Percentiles rank a stretch among this genome's conserved stretches.
phyloP scores from a whole-genome alignment of 2,329 filamentous ascomycete species.

The Cladosporium sp. region DNA sequence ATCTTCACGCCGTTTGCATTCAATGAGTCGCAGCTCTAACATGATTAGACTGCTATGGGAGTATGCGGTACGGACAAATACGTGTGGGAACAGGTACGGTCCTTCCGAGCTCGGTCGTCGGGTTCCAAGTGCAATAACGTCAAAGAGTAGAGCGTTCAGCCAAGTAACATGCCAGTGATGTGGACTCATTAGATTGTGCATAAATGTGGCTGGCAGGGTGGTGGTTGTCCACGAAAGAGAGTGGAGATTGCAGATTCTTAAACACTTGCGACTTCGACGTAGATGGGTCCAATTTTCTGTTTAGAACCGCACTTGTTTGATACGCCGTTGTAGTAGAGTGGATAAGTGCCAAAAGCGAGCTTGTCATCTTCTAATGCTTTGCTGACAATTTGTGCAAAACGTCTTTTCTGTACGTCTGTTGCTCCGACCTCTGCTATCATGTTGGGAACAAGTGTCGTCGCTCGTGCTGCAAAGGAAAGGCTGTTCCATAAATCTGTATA shows the following conservation, averaged over 20 bases:
- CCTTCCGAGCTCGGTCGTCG: background rate
- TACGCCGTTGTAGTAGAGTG: background rate
- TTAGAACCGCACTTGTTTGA: background rate
- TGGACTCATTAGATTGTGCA: background rate
- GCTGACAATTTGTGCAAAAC: background rate
- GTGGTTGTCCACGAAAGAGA: background rate
- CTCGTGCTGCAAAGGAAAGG: background rate
- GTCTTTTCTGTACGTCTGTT: background rate
- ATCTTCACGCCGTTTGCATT: background rate
- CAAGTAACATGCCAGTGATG: background rate
- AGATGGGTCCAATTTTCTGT: background rate
- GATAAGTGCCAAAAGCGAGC: background rate
- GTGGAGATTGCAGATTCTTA: background rate
- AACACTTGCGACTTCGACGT: background rate
- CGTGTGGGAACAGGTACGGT: background rate
- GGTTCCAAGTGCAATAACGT: background rate
- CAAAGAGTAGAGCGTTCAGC: background rate
- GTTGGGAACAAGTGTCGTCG: background rate
- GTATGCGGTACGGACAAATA: background rate
- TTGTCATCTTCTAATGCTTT: background rate
- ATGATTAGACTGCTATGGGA: background rate
- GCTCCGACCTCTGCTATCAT: background rate
- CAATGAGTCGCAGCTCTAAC: background rate
- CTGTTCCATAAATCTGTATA: background rate
- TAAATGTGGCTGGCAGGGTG: background rate